A percentile compares a stretch with the other conserved stretches of the same genome.
These are phyloP conservation scores for Metschnikowia arizonensis DNA, from an alignment of 805 yeast species.

Conservation along the genomic window DNA sequence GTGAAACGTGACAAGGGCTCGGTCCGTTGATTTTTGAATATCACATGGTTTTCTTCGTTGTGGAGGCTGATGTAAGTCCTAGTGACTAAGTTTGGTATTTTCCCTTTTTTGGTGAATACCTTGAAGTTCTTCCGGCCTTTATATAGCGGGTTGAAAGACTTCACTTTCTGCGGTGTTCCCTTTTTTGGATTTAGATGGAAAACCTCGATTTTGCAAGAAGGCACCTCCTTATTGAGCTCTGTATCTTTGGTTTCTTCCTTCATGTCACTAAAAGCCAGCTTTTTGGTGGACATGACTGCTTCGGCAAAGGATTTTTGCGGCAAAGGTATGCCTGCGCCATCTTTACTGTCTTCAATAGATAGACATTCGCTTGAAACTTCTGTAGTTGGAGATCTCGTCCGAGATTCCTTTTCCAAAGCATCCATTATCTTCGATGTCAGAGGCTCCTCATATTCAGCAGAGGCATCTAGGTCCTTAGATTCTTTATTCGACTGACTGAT, in stretches of 20 bases:
- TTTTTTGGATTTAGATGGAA: neutral
- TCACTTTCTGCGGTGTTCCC: neutral
- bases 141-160: constrained; percentile 1
- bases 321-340: neutral
- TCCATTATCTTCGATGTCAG: neutral
- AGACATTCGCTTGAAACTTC: neutral
- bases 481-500: neutral
- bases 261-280: neutral
- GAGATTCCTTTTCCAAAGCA: neutral
- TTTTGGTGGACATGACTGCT: constrained; percentile 3
- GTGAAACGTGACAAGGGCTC: neutral
- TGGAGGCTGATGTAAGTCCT: constrained; percentile 15
- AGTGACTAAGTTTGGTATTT: constrained; percentile 10
- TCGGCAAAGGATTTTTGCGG: constrained; percentile 2
- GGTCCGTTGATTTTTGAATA: constrained; percentile 6
- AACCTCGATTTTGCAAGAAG: constrained; percentile 1
- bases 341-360: neutral
- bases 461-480: neutral
- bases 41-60: constrained; percentile 9
- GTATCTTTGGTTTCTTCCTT: neutral
- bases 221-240: neutral
- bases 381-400: neutral
- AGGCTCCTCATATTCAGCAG: neutral
- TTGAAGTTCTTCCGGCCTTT: constrained; percentile 17
- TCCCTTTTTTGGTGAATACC: constrained; percentile 11